Percentiles rank a stretch among this genome's conserved stretches.
Evolutionary conservation across 108 stramenopile genomes (phyloP).

Genomic region (Pseudonitzschia delicatissima): DNA sequence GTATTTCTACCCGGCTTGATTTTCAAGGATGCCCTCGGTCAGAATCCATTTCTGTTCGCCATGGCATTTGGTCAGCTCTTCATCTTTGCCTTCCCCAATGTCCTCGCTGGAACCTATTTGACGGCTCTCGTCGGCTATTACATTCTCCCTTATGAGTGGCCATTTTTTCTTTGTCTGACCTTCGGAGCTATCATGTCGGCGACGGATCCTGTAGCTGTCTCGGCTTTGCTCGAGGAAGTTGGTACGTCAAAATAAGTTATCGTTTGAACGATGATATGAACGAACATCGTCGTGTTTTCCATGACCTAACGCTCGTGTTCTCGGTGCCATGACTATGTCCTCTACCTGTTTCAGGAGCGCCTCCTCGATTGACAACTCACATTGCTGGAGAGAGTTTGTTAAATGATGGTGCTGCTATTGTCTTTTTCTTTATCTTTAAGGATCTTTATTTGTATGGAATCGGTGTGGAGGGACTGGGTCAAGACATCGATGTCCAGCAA

Average conservation of each 20-base stretch:
- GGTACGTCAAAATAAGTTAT: not conserved
- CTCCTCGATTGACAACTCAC: conserved; percentile 70
- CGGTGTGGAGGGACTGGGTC: too few relatives aligned
- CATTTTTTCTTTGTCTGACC: conserved; percentile 56
- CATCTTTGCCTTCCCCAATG: conserved; percentile 87
- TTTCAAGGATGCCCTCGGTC: conserved; percentile 70
- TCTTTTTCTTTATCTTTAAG: conserved; percentile 90
- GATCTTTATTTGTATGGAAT: too few relatives aligned
- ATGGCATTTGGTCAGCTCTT: conserved; percentile 51
- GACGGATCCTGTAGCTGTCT: conserved; percentile 94
- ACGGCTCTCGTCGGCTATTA: conserved; percentile 58
- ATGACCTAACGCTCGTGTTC: not conserved
- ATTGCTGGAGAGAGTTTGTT: conserved; percentile 76
- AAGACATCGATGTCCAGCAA: too few relatives aligned
- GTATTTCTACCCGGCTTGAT: conserved; percentile 90
- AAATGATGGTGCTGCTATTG: conserved; percentile 92
- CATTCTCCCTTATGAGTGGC: conserved; percentile 70
- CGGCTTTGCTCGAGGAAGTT: conserved; percentile 61
- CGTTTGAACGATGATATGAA: not conserved
- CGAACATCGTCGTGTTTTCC: too few relatives aligned
- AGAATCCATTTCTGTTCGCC: conserved; percentile 69
- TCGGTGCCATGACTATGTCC: not conserved
- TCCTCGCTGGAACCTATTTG: conserved; percentile 60
- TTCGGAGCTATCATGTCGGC: conserved; percentile 88
- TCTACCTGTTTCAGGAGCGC: conserved; percentile 42